Evolutionary conservation across 176 grass and related monocot species (phyloP).

Genomic region (Cymbopogon citratus): DNA sequence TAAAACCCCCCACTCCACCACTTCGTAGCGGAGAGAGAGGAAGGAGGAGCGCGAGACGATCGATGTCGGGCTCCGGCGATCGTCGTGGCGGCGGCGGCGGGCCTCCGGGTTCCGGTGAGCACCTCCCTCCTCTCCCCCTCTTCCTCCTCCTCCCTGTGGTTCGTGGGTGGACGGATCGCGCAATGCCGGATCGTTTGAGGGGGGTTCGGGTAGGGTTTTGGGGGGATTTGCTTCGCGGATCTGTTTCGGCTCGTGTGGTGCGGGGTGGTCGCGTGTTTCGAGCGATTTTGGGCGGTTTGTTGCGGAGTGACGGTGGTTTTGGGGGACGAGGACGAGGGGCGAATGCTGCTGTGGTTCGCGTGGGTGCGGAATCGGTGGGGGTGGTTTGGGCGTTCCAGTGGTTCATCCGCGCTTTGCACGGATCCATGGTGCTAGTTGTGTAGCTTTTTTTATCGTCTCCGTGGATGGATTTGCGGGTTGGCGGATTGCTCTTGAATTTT

Average conservation of each 20-base stretch:
- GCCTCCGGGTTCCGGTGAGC: constrained; percentile 24
- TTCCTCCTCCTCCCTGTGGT: neutral
- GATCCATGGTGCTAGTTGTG: neutral
- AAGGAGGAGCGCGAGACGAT: neutral
- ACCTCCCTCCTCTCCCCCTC: neutral
- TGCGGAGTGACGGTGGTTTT: neutral
- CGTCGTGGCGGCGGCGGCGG: constrained; percentile 22
- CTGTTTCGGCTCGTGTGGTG: neutral
- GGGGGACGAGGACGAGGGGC: neutral
- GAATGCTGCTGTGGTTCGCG: constrained; percentile 13
- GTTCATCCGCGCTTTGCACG: neutral
- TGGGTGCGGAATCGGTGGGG: neutral
- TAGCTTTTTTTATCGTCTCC: neutral
- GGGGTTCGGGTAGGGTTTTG: neutral
- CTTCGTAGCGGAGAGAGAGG: neutral
- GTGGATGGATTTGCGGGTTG: neutral
- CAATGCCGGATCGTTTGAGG: constrained; percentile 12
- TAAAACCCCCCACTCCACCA: neutral
- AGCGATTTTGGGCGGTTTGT: neutral
- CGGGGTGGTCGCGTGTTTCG: neutral
- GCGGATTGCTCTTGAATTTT: neutral
- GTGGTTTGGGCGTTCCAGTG: neutral
- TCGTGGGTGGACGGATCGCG: neutral
- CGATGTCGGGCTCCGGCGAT: constrained; percentile 25
- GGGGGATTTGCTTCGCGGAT: neutral